Evolutionary conservation across 805 yeast species (phyloP).

Genomic region (Hemisphaericaspora nanyangensis): DNA sequence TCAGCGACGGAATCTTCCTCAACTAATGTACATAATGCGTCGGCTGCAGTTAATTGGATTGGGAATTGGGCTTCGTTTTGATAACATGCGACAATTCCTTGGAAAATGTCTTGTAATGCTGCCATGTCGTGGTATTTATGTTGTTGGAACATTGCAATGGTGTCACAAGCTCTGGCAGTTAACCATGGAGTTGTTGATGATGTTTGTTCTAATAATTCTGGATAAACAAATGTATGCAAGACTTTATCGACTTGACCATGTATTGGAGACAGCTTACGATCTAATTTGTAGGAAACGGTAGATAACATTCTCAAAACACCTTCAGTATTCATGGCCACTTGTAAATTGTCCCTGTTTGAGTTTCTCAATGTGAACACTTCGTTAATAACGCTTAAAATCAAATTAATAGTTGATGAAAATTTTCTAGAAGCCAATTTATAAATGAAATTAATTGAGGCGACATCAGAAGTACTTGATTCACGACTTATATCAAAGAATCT

Average conservation of each 20-base stretch:
- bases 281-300: conserved; percentile 37
- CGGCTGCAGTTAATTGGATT: conserved; percentile 48
- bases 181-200: conserved; percentile 34
- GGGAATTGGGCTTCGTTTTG: conserved; percentile 44
- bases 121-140: conserved; percentile 31
- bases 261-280: conserved; percentile 33
- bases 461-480: conserved; percentile 46
- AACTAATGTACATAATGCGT: conserved; percentile 46
- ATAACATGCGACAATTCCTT: conserved; percentile 38
- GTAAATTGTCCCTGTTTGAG: conserved; percentile 22
- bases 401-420: conserved; percentile 35
- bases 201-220: conserved; percentile 33
- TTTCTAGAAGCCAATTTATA: conserved; percentile 34
- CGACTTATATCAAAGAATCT: conserved; percentile 44
- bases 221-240: conserved; percentile 35
- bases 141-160: conserved; percentile 35
- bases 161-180: conserved; percentile 45
- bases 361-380: conserved; percentile 33
- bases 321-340: conserved; percentile 34
- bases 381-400: conserved; percentile 28
- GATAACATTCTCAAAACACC: conserved; percentile 41
- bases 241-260: conserved; percentile 37
- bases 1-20: conserved; percentile 44
- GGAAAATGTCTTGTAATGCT: conserved; percentile 38
- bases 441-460: conserved; percentile 47